phyloP scores from a whole-genome alignment of 805 yeast genomes.

The Starmerella powellii region DNA sequence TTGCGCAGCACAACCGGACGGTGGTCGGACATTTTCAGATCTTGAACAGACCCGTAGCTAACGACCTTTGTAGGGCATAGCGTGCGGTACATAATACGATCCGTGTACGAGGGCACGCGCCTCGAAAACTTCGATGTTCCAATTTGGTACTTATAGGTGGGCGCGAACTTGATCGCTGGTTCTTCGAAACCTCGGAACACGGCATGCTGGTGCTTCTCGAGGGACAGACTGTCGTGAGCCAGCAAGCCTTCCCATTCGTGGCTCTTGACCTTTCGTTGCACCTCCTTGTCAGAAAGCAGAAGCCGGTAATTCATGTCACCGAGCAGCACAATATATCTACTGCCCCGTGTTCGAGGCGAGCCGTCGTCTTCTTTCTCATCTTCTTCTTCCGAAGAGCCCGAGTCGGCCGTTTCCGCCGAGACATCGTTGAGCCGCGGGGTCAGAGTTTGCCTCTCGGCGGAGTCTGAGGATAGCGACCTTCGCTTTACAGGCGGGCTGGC shows the following conservation, averaged over 20 bases:
- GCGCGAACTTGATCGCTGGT: conserved; percentile 38
- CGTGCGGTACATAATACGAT: conserved; percentile 38
- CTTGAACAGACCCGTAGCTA: conserved; percentile 22
- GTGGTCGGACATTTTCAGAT: conserved; percentile 39
- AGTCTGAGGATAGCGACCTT: background rate
- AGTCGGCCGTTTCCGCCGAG: no score
- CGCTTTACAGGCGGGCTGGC: background rate
- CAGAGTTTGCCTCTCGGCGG: background rate
- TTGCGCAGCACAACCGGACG: conserved; percentile 40
- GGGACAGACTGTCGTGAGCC: conserved; percentile 35
- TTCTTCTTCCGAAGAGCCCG: background rate
- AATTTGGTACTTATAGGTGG: conserved; percentile 40
- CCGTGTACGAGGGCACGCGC: conserved; percentile 49
- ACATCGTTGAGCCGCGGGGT: background rate
- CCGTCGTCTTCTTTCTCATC: background rate
- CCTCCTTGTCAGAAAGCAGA: conserved; percentile 32
- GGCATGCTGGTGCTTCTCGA: conserved; percentile 28
- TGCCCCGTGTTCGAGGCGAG: conserved; percentile 1
- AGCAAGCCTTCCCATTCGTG: conserved; percentile 31
- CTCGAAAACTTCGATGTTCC: conserved; percentile 23
- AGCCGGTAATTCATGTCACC: conserved; percentile 49
- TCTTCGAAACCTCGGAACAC: conserved; percentile 40
- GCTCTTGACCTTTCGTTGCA: conserved; percentile 26
- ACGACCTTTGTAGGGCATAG: conserved; percentile 13
- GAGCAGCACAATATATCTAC: conserved; percentile 29